Percentiles rank a stretch among this genome's conserved stretches.
These are phyloP conservation scores for Aureobasidium vineae DNA, from an alignment of 2,329 filamentous ascomycete species.

Conservation along the genomic window DNA sequence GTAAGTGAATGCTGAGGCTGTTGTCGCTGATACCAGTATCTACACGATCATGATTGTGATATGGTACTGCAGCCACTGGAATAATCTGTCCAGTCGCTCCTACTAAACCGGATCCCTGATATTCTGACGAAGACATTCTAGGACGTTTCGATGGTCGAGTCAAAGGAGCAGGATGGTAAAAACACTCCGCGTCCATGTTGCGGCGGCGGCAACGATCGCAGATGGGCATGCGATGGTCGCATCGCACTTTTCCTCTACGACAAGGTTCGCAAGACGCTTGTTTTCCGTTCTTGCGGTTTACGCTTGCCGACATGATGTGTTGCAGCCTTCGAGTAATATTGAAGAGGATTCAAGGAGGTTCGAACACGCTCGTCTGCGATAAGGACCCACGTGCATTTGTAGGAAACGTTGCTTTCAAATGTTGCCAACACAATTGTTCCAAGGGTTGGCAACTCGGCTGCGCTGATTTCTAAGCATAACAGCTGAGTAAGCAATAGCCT, in stretches of 20 bases:
- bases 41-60: not conserved
- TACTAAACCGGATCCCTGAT: not conserved
- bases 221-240: conserved; percentile 29
- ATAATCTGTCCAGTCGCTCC: not conserved
- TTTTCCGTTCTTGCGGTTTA: conserved; percentile 30
- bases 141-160: conserved; percentile 12
- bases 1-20: not conserved
- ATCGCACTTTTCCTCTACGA: conserved; percentile 30
- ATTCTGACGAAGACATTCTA: not conserved
- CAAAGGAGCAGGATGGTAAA: conserved; percentile 30
- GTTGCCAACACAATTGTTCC: too few species aligned
- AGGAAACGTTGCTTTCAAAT: not conserved
- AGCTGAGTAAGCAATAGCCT: not conserved
- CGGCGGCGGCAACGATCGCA: conserved; percentile 29
- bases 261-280: conserved; percentile 31
- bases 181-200: conserved; percentile 26
- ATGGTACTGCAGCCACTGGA: not conserved
- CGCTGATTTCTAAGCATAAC: not conserved
- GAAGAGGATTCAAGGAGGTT: not conserved
- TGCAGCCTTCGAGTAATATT: not conserved
- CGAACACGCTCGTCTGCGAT: not conserved
- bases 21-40: not conserved
- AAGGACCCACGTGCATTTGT: not conserved
- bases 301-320: conserved; percentile 1
- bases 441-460: not conserved